Evolutionary conservation across 1,284 basidiomycete species (phyloP).

Genomic region (Afroboletus lepidellus): DNA sequence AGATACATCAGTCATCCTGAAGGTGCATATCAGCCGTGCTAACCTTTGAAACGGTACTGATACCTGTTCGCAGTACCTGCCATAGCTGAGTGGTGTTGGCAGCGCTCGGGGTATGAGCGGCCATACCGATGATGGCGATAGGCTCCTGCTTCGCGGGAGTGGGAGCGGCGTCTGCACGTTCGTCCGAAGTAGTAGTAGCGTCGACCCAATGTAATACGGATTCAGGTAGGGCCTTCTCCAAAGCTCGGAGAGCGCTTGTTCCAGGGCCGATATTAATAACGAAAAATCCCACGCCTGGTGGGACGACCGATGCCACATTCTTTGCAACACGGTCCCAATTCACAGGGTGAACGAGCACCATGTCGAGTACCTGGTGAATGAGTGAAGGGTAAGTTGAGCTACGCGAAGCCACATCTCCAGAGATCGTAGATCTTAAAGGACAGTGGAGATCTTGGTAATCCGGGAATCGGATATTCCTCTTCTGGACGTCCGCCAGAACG

Average conservation of each 20-base stretch:
- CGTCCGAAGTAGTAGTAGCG: constrained; percentile 30
- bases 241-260: constrained; percentile 40
- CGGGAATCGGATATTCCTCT: constrained; percentile 51
- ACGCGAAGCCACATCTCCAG: constrained; percentile 40
- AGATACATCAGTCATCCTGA: constrained; percentile 5
- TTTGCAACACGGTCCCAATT: constrained; percentile 50
- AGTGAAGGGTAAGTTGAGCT: constrained; percentile 35
- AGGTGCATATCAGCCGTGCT: constrained; percentile 7
- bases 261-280: constrained; percentile 61
- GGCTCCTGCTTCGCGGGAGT: constrained; percentile 42
- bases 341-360: constrained; percentile 55
- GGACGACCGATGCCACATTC: constrained; percentile 30
- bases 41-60: constrained; percentile 60
- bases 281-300: constrained; percentile 27
- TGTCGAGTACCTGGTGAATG: constrained; percentile 50
- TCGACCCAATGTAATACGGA: constrained; percentile 30
- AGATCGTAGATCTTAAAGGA: constrained; percentile 49
- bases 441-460: constrained; percentile 41
- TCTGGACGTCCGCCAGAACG: constrained; percentile 45
- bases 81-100: constrained; percentile 48
- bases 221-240: constrained; percentile 38
- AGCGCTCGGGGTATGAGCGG: constrained; percentile 62
- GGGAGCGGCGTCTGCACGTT: not conserved
- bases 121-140: constrained; percentile 72
- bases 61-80: constrained; percentile 55